Evolutionary conservation across 2,329 filamentous ascomycete genomes (phyloP).

Genomic region (Stachybotrys echinatus): DNA sequence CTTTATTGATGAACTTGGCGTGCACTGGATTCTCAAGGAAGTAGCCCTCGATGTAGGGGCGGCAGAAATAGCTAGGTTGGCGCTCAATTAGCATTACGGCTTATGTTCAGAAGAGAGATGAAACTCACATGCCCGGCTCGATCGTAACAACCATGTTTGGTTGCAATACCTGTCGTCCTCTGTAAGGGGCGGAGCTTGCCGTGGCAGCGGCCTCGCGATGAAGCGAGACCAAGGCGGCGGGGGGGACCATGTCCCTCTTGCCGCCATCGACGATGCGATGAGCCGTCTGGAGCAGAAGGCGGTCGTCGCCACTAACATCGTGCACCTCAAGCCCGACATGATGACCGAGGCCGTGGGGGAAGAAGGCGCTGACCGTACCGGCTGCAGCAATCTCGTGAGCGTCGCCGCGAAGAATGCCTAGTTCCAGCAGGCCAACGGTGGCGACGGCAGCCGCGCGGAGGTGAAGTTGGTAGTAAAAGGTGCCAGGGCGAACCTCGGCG

Average conservation of each 20-base stretch:
- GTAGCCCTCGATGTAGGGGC: constrained; percentile 66
- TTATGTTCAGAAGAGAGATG: not conserved
- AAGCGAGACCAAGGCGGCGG: constrained; percentile 26
- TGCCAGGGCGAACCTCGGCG: constrained; percentile 60
- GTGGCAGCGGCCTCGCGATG: constrained; percentile 12
- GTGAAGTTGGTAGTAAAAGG: constrained; percentile 67
- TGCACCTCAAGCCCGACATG: constrained; percentile 63
- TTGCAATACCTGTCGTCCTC: constrained; percentile 37
- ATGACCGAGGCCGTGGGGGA: constrained; percentile 61
- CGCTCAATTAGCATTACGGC: no score
- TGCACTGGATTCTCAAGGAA: constrained; percentile 56
- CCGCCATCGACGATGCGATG: constrained; percentile 23
- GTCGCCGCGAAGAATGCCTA: constrained; percentile 68
- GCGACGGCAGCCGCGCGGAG: constrained; percentile 68
- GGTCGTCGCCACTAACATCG: constrained; percentile 43
- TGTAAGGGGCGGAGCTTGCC: constrained; percentile 16
- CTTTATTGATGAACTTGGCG: constrained; percentile 58
- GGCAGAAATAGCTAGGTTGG: constrained; percentile 61
- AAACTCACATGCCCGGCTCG: constrained; percentile 64
- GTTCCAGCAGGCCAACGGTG: constrained; percentile 60
- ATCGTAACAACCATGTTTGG: constrained; percentile 70
- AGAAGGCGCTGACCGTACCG: constrained; percentile 56
- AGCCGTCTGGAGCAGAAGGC: constrained; percentile 23
- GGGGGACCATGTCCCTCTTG: constrained; percentile 36
- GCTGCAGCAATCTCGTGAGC: constrained; percentile 46